Conservation (phyloP, 2,329 filamentous ascomycete genomes). For the Cladophialophora bantiana region DNA sequence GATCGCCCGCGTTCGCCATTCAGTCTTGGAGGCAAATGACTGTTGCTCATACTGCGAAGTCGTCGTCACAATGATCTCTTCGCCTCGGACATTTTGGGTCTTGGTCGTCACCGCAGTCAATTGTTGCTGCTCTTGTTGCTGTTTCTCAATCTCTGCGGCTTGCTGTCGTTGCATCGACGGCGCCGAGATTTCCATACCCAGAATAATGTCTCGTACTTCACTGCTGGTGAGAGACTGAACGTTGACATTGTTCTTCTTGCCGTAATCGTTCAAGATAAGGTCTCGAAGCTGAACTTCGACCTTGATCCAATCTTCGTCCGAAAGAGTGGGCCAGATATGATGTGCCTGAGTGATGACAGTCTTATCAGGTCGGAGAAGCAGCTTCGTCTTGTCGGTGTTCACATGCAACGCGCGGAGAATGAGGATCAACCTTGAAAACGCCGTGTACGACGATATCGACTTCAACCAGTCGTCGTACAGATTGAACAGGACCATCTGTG, state of each 20-base stretch:
- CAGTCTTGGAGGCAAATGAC: constrained; percentile 97
- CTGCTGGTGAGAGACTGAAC: constrained; percentile 94
- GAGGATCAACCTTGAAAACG: constrained; percentile 92
- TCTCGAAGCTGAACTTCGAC: constrained; percentile 97
- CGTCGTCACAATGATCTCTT: constrained; percentile 97
- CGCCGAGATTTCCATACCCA: constrained; percentile 99
- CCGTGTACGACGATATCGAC: constrained; percentile 97
- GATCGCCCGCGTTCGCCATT: constrained; percentile 96
- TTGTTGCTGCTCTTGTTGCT: constrained; percentile 95
- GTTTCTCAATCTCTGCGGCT: constrained; percentile 98
- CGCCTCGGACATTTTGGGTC: constrained; percentile 94
- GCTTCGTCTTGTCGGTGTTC: constrained; percentile 97
- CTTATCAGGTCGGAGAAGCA: constrained; percentile 94
- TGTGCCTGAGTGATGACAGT: constrained; percentile 98
- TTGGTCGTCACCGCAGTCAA: constrained; percentile 97
- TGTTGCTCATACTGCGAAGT: constrained; percentile 98
- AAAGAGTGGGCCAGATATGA: constrained; percentile 95
- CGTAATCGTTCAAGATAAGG: constrained; percentile 96
- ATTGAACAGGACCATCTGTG: constrained; percentile 99
- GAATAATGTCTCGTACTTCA: constrained; percentile 96
- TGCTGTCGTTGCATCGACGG: constrained; percentile 98
- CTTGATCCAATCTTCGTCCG: constrained; percentile 98
- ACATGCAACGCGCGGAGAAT: constrained; percentile 95
- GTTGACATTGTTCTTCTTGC: constrained; percentile 99
- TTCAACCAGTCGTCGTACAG: constrained; percentile 99